phyloP scores from a whole-genome alignment of 2,329 filamentous ascomycete species.

The Fusarium oxysporum region DNA sequence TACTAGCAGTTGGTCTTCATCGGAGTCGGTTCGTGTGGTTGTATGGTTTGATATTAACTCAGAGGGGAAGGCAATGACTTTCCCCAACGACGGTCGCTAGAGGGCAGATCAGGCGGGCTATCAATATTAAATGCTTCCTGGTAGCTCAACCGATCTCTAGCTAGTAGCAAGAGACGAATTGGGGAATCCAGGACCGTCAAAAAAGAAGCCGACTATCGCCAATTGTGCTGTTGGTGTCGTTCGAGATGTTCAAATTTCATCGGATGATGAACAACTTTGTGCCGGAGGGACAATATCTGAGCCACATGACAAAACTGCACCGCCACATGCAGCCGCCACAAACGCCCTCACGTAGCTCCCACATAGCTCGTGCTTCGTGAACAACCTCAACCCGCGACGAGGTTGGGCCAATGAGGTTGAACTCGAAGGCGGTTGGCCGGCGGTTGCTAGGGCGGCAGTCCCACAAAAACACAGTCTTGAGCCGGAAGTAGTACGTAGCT shows the following conservation, averaged over 20 bases:
- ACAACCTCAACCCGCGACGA: constrained; percentile 28
- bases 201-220: constrained; percentile 36
- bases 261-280: constrained; percentile 45
- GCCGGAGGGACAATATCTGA: constrained; percentile 23
- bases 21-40: constrained; percentile 6
- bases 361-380: constrained; percentile 37
- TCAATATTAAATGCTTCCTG: constrained; percentile 8
- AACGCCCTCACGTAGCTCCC: constrained; percentile 19
- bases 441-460: constrained; percentile 52
- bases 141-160: constrained; percentile 16
- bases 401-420: constrained; percentile 56
- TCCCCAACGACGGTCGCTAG: constrained; percentile 18
- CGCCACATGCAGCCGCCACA: constrained; percentile 27
- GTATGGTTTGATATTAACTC: constrained; percentile 29
- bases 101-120: constrained; percentile 16
- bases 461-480: constrained; percentile 25
- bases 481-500: constrained; percentile 27
- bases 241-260: constrained; percentile 44
- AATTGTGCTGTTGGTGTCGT: constrained; percentile 28
- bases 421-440: constrained; percentile 61
- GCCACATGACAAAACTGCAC: constrained; percentile 19
- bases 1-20: constrained; percentile 30
- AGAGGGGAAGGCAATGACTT: constrained; percentile 24
- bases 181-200: constrained; percentile 24
- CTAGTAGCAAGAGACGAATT: constrained; percentile 7